These are phyloP conservation scores for Fragosphaeria purpurea DNA, from an alignment of 2,329 filamentous ascomycete genomes.

Conservation along the genomic window DNA sequence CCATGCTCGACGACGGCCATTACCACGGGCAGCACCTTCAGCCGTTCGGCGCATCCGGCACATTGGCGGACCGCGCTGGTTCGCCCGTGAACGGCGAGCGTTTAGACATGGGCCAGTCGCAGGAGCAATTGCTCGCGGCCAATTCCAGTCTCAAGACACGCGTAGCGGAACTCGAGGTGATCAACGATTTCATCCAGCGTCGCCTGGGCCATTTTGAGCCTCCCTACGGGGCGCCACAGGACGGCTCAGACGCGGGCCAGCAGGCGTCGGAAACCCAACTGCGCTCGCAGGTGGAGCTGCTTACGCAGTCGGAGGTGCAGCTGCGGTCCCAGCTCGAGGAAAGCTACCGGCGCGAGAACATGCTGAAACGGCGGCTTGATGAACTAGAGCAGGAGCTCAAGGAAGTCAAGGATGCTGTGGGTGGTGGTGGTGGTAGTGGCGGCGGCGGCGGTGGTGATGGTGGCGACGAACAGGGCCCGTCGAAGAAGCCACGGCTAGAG, in stretches of 20 bases:
- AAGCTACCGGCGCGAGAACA: constrained; percentile 67
- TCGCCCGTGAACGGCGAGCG: constrained; percentile 49
- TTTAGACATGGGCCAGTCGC: constrained; percentile 62
- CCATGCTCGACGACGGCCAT: constrained; percentile 61
- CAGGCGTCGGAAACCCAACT: constrained; percentile 46
- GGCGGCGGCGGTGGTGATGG: constrained; percentile 6
- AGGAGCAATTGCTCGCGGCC: constrained; percentile 67
- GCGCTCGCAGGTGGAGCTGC: constrained; percentile 39
- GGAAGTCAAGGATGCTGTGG: constrained; percentile 20
- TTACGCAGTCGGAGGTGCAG: constrained; percentile 44
- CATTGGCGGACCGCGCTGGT: constrained; percentile 39
- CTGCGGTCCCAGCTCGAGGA: constrained; percentile 61
- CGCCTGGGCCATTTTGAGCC: constrained; percentile 61
- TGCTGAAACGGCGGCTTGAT: constrained; percentile 70
- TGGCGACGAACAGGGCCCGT: no score
- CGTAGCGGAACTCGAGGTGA: constrained; percentile 89
- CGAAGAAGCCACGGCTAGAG: no score
- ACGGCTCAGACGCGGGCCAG: constrained; percentile 1
- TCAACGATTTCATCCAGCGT: constrained; percentile 73
- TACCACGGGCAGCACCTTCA: constrained; percentile 48
- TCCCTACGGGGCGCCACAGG: constrained; percentile 47
- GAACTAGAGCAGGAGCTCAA: constrained; percentile 58
- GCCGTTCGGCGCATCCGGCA: constrained; percentile 39
- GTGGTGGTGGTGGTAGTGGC: constrained; percentile 17
- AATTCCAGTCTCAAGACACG: constrained; percentile 89